Evolutionary conservation across 2,329 filamentous ascomycete genomes (phyloP).

Genomic region (Neobulgaria alba): DNA sequence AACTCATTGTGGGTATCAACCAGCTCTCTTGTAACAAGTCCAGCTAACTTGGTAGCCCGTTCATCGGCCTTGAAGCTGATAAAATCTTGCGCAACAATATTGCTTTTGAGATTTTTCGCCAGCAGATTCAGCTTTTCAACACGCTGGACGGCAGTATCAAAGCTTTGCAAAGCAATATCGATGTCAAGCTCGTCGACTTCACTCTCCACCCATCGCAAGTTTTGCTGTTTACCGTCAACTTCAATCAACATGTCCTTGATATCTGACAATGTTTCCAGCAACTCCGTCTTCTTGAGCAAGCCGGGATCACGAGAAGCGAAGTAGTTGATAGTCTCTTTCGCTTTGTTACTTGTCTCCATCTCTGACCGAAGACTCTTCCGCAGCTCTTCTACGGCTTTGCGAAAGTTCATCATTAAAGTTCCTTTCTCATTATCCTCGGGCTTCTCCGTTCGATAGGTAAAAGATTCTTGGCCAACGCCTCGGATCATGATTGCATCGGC

Average conservation of each 20-base stretch:
- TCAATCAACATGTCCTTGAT: slow-evolving; percentile 88
- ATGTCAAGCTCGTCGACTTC: slow-evolving; percentile 97
- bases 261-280: slow-evolving; percentile 69
- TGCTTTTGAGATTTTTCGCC: slow-evolving; percentile 73
- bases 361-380: slow-evolving; percentile 79
- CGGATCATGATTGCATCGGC: slow-evolving; percentile 86
- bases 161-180: slow-evolving; percentile 82
- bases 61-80: slow-evolving; percentile 88
- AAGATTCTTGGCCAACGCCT: slow-evolving; percentile 77
- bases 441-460: slow-evolving; percentile 88
- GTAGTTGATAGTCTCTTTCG: slow-evolving; percentile 78
- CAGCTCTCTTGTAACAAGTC: slow-evolving; percentile 68
- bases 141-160: slow-evolving; percentile 73
- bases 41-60: slow-evolving; percentile 67
- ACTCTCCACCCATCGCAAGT: slow-evolving; percentile 87
- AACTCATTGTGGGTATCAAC: slow-evolving; percentile 69
- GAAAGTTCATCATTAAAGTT: slow-evolving; percentile 75
- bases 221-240: slow-evolving; percentile 93
- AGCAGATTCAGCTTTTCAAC: slow-evolving; percentile 80
- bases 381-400: slow-evolving; percentile 87
- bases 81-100: slow-evolving; percentile 80
- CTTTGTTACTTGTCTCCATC: slow-evolving; percentile 77
- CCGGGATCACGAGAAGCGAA: slow-evolving; percentile 72
- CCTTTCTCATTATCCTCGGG: slow-evolving; percentile 70
- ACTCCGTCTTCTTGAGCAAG: slow-evolving; percentile 67